Base-by-base conservation (phyloP, 106 monocot genomes). In the Platanthera zijinensis region DNA sequence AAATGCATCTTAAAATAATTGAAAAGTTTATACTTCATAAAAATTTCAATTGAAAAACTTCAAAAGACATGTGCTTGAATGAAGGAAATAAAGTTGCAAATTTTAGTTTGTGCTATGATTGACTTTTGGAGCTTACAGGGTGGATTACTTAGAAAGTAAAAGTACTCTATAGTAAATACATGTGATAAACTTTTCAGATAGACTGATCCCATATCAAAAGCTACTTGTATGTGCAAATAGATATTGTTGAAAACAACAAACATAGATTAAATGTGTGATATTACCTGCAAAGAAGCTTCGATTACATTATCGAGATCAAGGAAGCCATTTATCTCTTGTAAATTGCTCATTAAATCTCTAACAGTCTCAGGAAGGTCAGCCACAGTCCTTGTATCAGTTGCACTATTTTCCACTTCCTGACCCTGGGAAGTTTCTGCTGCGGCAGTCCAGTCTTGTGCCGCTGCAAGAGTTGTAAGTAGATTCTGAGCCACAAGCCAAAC, bases 401-500 rank as follows among this genome's bases (percentile, higher is more conserved):
- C 19, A 66, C 12, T 74, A 52, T 61, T 78, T 17, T 82, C 78
- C 48, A 68, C 80, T 45, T 72, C 85, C 64, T 86, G 83, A 19
- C 69, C 73, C 72, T 32, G 62, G 52, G 91, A 89, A 57, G 89
- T 80, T 85, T 91, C 88, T 45, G 81, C 48, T 11, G 68, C 28
- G 71, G 87, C 79, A 48, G 82, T 82, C 85, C 77, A 85, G 87
- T 94, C 86, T 84, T 94, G 86, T 25, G 88, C 81, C 72, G 83
- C 81, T 78, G 86, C 85, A 63, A 92, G 80, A 9, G 87, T 85
- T 48, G 92, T 90, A 22, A 87, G 83, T 45, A 90, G 52, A 83
- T 92, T 94, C 77, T 99, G 99, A 13, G 99, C 99, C 8, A 92
- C 92, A 78, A 99, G 94, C 99, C 99, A 99, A 69, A 88, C 87